Evolutionary conservation across 495 filamentous ascomycete species (phyloP), one percentile per base, ranked within the genome.

Genomic region (Penicillium psychrofluorescens): DNA sequence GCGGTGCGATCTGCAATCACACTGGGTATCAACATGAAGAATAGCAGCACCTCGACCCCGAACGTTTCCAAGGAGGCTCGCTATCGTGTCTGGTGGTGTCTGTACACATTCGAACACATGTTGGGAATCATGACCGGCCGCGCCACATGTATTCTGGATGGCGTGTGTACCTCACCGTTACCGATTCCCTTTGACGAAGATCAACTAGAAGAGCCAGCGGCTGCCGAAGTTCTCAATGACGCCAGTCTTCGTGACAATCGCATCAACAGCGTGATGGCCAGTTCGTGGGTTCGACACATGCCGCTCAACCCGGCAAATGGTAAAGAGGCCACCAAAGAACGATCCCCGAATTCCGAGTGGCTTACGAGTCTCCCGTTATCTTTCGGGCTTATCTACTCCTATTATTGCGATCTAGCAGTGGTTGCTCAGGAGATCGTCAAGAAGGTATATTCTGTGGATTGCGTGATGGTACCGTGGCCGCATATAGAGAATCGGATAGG

Each of bases 71-170:
- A 78, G 51, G 82, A 85, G 51, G 67, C 76, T 39, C 72, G 81
- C 35, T 74, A 80, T 39, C 75, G 77, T 33, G 70, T 84, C 12
- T 85, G 81, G 81, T 85, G 79, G 76, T 76, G 79, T 30, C 48
- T 85, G 4, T 81, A 80, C 45, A 75, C 67, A 1, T 67, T 84
- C 40, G 82, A 85, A 45, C 74, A 80, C 37, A 55, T 74, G 32
- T 65, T 85, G 13, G 72, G 75, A 35, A 70, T 76, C 27, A 82
- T 84, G 68, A 84, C 79, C 8, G 82, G 82, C n/a, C 72, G 82
- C n/a, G 71, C 79, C 7, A 75, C 74, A 30, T 76, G 72, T 40
- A 78, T 84, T 28, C 64, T 70, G 22, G 75, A 81, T 48, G 69
- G 67, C 33, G 67, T 79, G 48, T 81, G 76, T 52, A 78, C 77